Percentiles rank a stretch among this genome's conserved stretches.
Conservation (phyloP, 345 rosid species). For the Toxicodendron radicans region DNA sequence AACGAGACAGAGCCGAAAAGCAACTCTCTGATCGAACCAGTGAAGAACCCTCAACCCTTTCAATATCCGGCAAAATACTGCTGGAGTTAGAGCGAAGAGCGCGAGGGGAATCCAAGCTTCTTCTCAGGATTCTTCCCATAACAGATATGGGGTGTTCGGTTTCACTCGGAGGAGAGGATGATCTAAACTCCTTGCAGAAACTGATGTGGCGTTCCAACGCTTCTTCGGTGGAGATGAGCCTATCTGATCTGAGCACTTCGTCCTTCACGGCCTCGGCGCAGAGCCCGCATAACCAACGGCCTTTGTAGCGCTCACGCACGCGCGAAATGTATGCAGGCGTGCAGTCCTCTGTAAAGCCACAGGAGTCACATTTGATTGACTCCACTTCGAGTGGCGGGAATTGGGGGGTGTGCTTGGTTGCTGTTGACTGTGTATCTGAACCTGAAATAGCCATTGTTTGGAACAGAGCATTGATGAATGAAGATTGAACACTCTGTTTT, state of each 20-base stretch:
- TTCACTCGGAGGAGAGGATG: conserved; percentile 27
- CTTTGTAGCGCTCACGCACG: conserved; percentile 53
- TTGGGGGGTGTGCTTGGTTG: background rate
- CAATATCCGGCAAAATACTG: conserved; percentile 42
- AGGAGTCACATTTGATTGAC: conserved; percentile 52
- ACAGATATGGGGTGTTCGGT: conserved; percentile 72
- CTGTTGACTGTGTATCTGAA: conserved; percentile 28
- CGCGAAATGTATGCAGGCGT: conserved; percentile 49
- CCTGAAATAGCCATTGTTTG: conserved; percentile 36
- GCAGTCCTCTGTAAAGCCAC: conserved; percentile 69
- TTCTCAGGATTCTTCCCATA: conserved; percentile 54
- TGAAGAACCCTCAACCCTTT: conserved; percentile 25
- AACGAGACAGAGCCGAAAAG: conserved; percentile 58
- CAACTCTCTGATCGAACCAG: conserved; percentile 65
- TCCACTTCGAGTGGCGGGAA: conserved; percentile 36
- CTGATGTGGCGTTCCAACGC: conserved; percentile 51
- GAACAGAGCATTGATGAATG: conserved; percentile 25
- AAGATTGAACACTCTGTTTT: background rate
- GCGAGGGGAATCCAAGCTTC: conserved; percentile 54
- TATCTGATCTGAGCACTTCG: conserved; percentile 49
- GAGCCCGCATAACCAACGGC: conserved; percentile 66
- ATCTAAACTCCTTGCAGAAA: conserved; percentile 42
- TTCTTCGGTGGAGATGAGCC: conserved; percentile 52
- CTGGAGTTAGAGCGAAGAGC: conserved; percentile 46
- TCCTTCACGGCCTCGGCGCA: conserved; percentile 64